Conservation (phyloP, 2,329 filamentous ascomycete species). For the Alternaria triticina region DNA sequence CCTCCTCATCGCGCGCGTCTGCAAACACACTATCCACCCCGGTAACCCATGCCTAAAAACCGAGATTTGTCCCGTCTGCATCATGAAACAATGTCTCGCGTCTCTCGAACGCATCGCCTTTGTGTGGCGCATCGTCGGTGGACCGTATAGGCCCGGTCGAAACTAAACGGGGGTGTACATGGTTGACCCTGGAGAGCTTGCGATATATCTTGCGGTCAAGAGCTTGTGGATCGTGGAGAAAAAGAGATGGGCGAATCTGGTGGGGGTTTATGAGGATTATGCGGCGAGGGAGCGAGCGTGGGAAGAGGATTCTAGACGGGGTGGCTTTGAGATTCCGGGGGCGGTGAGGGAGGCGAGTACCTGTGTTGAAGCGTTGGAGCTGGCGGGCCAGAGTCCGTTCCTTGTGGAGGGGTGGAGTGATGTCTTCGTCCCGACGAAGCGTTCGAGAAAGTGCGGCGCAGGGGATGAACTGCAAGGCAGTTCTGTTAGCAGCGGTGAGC, state of each 20-base stretch:
- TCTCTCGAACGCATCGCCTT: constrained; percentile 1
- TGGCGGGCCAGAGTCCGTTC: neutral
- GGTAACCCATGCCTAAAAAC: neutral
- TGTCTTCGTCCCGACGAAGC: neutral
- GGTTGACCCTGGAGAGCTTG: neutral
- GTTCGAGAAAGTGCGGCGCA: neutral
- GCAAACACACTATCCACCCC: neutral
- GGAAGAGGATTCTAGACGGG: neutral
- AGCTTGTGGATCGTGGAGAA: constrained; percentile 2
- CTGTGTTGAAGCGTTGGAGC: neutral
- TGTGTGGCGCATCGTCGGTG: constrained; percentile 1
- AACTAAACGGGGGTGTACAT: neutral
- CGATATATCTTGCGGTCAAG: neutral
- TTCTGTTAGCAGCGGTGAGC: neutral
- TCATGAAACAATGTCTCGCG: neutral
- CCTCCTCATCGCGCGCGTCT: neutral
- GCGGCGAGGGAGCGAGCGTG: neutral
- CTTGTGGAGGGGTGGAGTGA: constrained; percentile 1
- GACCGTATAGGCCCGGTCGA: neutral
- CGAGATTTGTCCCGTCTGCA: neutral
- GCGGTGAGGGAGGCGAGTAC: neutral
- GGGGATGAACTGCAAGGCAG: neutral
- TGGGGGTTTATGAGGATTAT: neutral
- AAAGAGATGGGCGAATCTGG: constrained; percentile 1
- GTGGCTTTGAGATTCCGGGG: neutral